These are phyloP conservation scores for Penicillium psychrofluorescens DNA, from an alignment of 495 filamentous ascomycete species.

Conservation along the genomic window DNA sequence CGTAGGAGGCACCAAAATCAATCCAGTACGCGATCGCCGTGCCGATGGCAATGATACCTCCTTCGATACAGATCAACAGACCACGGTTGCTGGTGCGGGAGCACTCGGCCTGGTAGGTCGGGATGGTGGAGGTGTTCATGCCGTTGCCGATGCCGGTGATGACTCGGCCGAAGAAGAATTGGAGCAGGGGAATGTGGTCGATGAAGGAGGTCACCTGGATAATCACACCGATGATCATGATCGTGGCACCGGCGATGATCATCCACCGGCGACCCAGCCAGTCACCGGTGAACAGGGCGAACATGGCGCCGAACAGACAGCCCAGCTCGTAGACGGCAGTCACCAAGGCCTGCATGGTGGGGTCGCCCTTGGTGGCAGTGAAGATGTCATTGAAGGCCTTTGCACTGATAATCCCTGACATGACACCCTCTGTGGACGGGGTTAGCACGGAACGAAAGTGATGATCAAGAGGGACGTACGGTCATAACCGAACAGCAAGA, in stretches of 20 bases:
- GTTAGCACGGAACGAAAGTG: slow-evolving; percentile 2
- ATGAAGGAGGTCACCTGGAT: slow-evolving; percentile 60
- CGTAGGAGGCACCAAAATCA: slow-evolving; percentile 71
- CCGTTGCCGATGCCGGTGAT: slow-evolving; percentile 73
- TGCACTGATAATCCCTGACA: slow-evolving; percentile 76
- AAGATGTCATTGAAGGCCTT: slow-evolving; percentile 64
- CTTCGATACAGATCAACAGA: slow-evolving; percentile 78
- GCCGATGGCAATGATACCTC: slow-evolving; percentile 72
- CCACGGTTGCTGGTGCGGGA: slow-evolving; percentile 70
- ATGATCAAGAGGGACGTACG: slow-evolving; percentile 17
- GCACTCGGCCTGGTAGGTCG: slow-evolving; percentile 75
- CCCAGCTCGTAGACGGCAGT: slow-evolving; percentile 80
- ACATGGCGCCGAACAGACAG: slow-evolving; percentile 67
- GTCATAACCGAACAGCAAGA: slow-evolving; percentile 65
- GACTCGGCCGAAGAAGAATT: slow-evolving; percentile 69
- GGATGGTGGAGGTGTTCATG: slow-evolving; percentile 72
- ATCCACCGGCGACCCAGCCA: slow-evolving; percentile 59
- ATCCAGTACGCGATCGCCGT: slow-evolving; percentile 77
- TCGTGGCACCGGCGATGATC: slow-evolving; percentile 50
- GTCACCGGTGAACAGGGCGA: slow-evolving; percentile 63
- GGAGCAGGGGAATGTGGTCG: slow-evolving; percentile 42
- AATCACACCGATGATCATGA: slow-evolving; percentile 75
- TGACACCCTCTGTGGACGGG: slow-evolving; percentile 46
- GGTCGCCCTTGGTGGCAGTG: slow-evolving; percentile 54
- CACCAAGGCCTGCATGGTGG: slow-evolving; percentile 71